phyloP scores from a whole-genome alignment of 2,329 filamentous ascomycete species.

The Pyrenochaeta sp. region DNA sequence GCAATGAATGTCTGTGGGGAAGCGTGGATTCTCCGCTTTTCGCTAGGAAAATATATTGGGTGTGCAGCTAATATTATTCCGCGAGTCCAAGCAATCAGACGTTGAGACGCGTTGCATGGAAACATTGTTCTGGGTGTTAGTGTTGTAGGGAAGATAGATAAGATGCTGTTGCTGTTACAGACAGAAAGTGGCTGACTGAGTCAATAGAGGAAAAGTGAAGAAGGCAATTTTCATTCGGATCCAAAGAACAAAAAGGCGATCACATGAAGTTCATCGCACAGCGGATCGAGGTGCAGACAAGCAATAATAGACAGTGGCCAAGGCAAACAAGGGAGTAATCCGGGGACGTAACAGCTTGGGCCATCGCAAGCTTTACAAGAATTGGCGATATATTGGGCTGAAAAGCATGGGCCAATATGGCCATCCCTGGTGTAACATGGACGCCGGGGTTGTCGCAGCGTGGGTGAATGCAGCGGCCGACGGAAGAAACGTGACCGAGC shows the following conservation, averaged over 20 bases:
- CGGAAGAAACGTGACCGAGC: too few species aligned
- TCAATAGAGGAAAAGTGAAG: too few species aligned
- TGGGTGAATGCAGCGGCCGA: too few species aligned
- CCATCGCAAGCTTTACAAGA: not conserved
- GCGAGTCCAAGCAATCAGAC: not conserved
- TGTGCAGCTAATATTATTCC: slow-evolving; percentile 3
- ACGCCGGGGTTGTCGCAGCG: too few species aligned
- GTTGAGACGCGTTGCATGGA: not conserved
- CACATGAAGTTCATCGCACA: not conserved
- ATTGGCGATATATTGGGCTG: not conserved
- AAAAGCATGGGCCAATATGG: not conserved
- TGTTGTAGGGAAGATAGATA: too few species aligned
- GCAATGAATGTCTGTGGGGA: slow-evolving; percentile 14
- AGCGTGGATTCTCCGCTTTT: slow-evolving; percentile 25
- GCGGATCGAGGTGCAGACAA: not conserved
- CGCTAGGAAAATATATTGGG: slow-evolving; percentile 4
- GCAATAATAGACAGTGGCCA: not conserved
- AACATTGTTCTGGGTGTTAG: not conserved
- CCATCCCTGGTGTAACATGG: not conserved
- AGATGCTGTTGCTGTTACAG: too few species aligned
- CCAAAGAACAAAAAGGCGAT: not conserved
- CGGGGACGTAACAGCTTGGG: not conserved
- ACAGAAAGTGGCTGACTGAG: too few species aligned
- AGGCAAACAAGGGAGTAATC: not conserved
- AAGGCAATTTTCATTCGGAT: too few species aligned